phyloP scores from a whole-genome alignment of 768 basidiomycete genomes.

The Leucosporidium scottii region DNA sequence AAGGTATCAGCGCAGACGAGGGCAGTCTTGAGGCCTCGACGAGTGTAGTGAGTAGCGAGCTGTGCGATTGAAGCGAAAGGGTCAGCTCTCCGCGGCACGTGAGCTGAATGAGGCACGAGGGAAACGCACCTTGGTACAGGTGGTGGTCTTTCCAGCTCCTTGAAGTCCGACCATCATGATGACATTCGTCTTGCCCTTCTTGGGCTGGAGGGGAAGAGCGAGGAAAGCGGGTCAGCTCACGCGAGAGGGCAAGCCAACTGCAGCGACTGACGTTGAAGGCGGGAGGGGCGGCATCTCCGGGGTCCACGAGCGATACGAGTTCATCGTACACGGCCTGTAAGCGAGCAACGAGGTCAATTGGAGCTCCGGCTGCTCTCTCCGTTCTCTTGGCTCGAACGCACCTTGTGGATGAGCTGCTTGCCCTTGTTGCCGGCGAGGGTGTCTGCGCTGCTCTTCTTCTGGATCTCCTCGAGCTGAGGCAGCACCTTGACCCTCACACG shows the following conservation, averaged over 20 bases:
- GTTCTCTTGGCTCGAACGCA: constrained; percentile 41
- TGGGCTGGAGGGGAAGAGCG: constrained; percentile 55
- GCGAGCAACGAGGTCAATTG: not conserved
- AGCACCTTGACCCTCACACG: constrained; percentile 89
- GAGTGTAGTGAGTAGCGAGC: constrained; percentile 94
- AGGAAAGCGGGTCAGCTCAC: not conserved
- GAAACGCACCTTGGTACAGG: constrained; percentile 70
- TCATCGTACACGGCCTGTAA: constrained; percentile 89
- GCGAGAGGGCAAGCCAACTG: too few species aligned
- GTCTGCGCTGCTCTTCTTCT: constrained; percentile 37
- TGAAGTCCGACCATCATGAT: constrained; percentile 58
- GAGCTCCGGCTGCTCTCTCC: not conserved
- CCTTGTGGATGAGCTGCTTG: constrained; percentile 88
- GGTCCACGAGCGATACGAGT: constrained; percentile 87
- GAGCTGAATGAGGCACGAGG: not conserved
- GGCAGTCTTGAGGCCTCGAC: constrained; percentile 89
- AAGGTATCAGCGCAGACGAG: constrained; percentile 99
- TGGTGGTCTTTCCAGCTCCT: constrained; percentile 81
- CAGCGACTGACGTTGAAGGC: constrained; percentile 23
- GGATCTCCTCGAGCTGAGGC: constrained; percentile 58
- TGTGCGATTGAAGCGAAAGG: constrained; percentile 19
- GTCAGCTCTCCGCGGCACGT: not conserved
- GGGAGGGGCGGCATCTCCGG: constrained; percentile 68
- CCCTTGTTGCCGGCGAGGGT: constrained; percentile 56
- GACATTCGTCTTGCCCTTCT: constrained; percentile 86